These are phyloP conservation scores for Lizonia empirigonia DNA, from an alignment of 2,329 filamentous ascomycete species.

Conservation along the genomic window DNA sequence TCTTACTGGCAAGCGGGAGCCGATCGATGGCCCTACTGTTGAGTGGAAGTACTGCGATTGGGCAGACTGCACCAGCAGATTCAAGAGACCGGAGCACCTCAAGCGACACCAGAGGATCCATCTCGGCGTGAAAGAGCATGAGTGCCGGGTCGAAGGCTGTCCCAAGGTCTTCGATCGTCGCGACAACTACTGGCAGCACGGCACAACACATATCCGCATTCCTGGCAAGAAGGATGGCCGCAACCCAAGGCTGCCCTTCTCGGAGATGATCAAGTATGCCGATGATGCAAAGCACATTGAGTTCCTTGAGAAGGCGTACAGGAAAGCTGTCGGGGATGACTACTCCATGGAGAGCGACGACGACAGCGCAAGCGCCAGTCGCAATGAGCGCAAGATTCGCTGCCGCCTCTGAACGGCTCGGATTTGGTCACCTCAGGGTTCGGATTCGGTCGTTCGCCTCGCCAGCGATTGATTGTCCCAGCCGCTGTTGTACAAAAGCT, in stretches of 20 bases:
- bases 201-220: constrained; percentile 35
- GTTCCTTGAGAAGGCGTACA: constrained; percentile 34
- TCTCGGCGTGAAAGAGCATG: constrained; percentile 23
- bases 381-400: constrained; percentile 6
- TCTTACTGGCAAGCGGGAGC: constrained; percentile 12
- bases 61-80: constrained; percentile 18
- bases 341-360: constrained; percentile 22
- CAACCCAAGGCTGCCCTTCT: constrained; percentile 31
- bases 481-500: constrained; percentile 18
- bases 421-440: constrained; percentile 4
- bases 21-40: constrained; percentile 14
- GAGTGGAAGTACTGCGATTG: constrained; percentile 18
- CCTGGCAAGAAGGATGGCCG: constrained; percentile 37
- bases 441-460: constrained; percentile 1
- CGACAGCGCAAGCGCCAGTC: background rate
- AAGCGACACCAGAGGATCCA: constrained; percentile 40
- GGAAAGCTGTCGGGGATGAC: constrained; percentile 23
- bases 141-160: constrained; percentile 32
- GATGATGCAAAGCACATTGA: constrained; percentile 38
- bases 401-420: constrained; percentile 10
- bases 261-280: constrained; percentile 31
- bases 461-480: constrained; percentile 3
- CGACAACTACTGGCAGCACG: constrained; percentile 46
- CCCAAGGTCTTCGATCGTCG: constrained; percentile 37
- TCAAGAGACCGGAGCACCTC: constrained; percentile 40